These are phyloP conservation scores for Epichloe aotearoae DNA, from an alignment of 2,329 filamentous ascomycete genomes.

Conservation along the genomic window DNA sequence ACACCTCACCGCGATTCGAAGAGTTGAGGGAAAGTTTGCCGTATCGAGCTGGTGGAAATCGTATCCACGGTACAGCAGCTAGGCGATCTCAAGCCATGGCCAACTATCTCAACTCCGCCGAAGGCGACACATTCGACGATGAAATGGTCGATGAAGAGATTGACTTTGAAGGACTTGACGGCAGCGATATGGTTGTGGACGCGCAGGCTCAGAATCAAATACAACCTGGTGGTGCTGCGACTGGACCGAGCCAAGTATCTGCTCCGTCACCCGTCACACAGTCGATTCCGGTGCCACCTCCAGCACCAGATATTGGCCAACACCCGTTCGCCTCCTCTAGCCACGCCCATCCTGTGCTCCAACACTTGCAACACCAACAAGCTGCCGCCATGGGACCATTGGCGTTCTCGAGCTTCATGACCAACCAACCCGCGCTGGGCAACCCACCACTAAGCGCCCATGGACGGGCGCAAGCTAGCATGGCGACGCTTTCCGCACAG, in stretches of 20 bases:
- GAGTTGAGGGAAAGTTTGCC: slow-evolving; percentile 24
- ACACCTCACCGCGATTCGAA: slow-evolving; percentile 36
- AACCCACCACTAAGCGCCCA: slow-evolving; percentile 9
- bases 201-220: slow-evolving; percentile 14
- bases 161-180: slow-evolving; percentile 27
- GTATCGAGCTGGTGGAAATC: slow-evolving; percentile 6
- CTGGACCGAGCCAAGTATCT: not conserved
- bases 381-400: slow-evolving; percentile 10
- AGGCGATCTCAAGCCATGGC: slow-evolving; percentile 9
- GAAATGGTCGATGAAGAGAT: slow-evolving; percentile 33
- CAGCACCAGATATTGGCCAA: slow-evolving; percentile 13
- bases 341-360: slow-evolving; percentile 9
- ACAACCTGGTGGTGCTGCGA: not conserved
- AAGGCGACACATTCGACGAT: slow-evolving; percentile 26
- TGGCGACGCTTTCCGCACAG: slow-evolving; percentile 15
- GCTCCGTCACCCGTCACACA: slow-evolving; percentile 9
- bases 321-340: slow-evolving; percentile 11
- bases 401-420: slow-evolving; percentile 16
- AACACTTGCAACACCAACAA: slow-evolving; percentile 9
- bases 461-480: slow-evolving; percentile 17
- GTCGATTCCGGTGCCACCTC: slow-evolving; percentile 16
- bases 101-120: slow-evolving; percentile 11
- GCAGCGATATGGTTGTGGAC: slow-evolving; percentile 25
- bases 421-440: slow-evolving; percentile 13
- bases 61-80: slow-evolving; percentile 6